Base-by-base conservation (phyloP, 2,329 filamentous ascomycete genomes). In the Verticillium klebahnii region DNA sequence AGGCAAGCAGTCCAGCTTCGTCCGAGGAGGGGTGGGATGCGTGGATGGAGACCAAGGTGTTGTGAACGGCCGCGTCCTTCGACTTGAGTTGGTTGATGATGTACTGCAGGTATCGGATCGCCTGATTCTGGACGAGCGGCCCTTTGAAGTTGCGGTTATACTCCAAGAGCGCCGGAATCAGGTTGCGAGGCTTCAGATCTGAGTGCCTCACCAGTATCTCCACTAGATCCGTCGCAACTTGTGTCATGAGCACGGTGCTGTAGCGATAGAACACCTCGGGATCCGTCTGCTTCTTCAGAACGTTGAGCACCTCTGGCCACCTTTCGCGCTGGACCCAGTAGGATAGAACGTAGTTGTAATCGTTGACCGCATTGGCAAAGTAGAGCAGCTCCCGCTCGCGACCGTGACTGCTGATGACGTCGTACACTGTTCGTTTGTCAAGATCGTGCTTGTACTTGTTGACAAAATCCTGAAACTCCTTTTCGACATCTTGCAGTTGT, bases 301-400 rank as follows among this genome's bases (percentile, higher is more conserved):
- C 93, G 61, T 87, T 85, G 67, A 99, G 80, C 2, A 93, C 92
- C 69, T 97, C 93, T 5, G 80, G 78, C 95, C 95, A 99, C 68
- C 91, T 87, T 76, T 98, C 95, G 63, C 94, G 85, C 75, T 98
- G 95, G 19, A 98, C 90, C 95, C 95, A 99, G 75, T 99, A 99
- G 11, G 92, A 91, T 15, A 99, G 80, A 25, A 98, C 93, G 71
- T 96, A 99, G 73, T 96, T 92, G 77, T 95, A 93, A 74, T 99
- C 95, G 69, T 94, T 90, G 56, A 96, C 84, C 7, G 90, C 87
- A 62, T 90, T 95, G 23, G 95, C 95, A 76, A 93, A 99, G 77
- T 89, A 95, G 0, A 99, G 82, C 2, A 99, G 81, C 73, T 99
- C 95, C 68, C 94, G 89, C 76, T 99, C 95, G 62, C 95, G 85